phyloP scores from a whole-genome alignment of 495 filamentous ascomycete genomes.

The Filosporella fistucella region DNA sequence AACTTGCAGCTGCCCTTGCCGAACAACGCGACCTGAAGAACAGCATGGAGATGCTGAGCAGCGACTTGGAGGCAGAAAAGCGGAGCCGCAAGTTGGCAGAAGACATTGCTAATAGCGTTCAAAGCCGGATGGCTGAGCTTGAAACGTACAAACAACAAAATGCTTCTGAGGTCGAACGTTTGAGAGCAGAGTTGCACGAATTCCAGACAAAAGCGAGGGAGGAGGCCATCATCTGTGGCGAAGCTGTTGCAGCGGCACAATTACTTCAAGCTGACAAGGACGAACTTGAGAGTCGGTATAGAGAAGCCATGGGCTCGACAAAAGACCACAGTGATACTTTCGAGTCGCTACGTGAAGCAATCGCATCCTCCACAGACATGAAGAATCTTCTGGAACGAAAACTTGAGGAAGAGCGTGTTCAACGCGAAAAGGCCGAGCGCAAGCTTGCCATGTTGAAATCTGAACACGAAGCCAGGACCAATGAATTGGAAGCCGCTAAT shows the following conservation, averaged over 20 bases:
- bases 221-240: conserved; percentile 66
- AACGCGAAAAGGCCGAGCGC: conserved; percentile 70
- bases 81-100: conserved; percentile 79
- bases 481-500: conserved; percentile 72
- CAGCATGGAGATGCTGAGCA: conserved; percentile 58
- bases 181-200: conserved; percentile 80
- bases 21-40: conserved; percentile 70
- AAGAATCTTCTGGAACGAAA: conserved; percentile 71
- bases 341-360: conserved; percentile 69
- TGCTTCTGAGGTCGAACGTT: conserved; percentile 73
- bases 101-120: conserved; percentile 76
- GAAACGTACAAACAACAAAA: conserved; percentile 78
- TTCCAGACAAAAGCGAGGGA: conserved; percentile 70
- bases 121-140: conserved; percentile 77
- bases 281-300: conserved; percentile 66
- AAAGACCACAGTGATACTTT: conserved; percentile 72
- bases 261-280: conserved; percentile 79
- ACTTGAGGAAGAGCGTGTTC: conserved; percentile 75
- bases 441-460: conserved; percentile 75
- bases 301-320: conserved; percentile 59
- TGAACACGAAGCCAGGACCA: conserved; percentile 78
- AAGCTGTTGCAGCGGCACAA: conserved; percentile 68
- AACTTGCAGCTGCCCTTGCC: conserved; percentile 75
- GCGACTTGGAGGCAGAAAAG: conserved; percentile 75
- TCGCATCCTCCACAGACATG: conserved; percentile 73